Evolutionary conservation across 306 rosid species (phyloP).

Genomic region (Leucaena leucocephala): DNA sequence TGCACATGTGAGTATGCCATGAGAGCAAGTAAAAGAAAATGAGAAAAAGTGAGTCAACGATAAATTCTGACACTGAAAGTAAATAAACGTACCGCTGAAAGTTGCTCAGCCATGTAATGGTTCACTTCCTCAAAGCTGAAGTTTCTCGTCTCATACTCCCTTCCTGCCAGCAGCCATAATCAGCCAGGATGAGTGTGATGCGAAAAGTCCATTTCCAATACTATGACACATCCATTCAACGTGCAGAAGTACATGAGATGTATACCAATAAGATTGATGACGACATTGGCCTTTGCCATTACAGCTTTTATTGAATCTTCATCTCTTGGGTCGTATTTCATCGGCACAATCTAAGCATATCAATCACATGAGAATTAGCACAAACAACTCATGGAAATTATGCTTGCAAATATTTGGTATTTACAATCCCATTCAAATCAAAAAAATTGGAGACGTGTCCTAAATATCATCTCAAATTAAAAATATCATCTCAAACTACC

Average conservation of each 20-base stretch:
- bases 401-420: constrained; percentile 2
- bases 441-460: constrained; percentile 5
- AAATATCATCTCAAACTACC: constrained; percentile 54
- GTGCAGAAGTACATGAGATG: constrained; percentile 22
- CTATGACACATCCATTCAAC: constrained; percentile 28
- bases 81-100: constrained; percentile 63
- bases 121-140: constrained; percentile 93
- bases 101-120: constrained; percentile 87
- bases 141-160: constrained; percentile 96
- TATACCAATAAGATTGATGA: constrained; percentile 93
- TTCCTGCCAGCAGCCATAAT: constrained; percentile 66
- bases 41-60: constrained; percentile 5
- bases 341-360: constrained; percentile 80
- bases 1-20: neutral
- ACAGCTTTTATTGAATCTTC: constrained; percentile 95
- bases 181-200: constrained; percentile 29
- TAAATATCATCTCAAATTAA: constrained; percentile 25
- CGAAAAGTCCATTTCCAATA: constrained; percentile 27
- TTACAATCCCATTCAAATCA: constrained; percentile 22
- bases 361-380: constrained; percentile 39
- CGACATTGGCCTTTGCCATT: constrained; percentile 95
- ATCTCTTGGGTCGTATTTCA: constrained; percentile 95
- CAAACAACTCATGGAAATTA: constrained; percentile 28
- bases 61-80: constrained; percentile 21
- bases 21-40: neutral